A percentile compares a stretch with the other conserved stretches of the same genome.
Conservation (phyloP, 192 early-diverging fungal genomes). For the Chytriomyces sp. region DNA sequence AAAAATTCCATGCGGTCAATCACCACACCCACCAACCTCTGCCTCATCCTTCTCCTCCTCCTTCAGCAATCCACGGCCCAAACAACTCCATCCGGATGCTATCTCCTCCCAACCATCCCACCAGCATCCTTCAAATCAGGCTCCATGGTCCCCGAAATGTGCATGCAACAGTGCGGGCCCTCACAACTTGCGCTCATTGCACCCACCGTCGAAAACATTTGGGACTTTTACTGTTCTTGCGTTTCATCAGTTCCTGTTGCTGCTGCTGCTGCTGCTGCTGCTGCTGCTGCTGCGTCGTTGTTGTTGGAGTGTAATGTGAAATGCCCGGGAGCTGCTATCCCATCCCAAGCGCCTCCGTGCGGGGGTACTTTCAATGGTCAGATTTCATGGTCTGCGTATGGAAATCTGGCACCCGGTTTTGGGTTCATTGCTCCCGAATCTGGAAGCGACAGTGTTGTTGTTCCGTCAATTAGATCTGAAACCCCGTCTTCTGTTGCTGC, state of each 20-base stretch:
- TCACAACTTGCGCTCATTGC: conserved; percentile 5
- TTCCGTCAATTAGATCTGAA: neutral
- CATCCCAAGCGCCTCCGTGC: neutral
- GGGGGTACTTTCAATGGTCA: neutral
- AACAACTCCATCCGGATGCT: neutral
- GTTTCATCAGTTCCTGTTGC: neutral
- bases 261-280: too few relatives aligned
- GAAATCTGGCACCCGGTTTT: neutral
- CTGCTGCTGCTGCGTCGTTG: too few relatives aligned
- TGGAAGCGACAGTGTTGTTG: neutral
- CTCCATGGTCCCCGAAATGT: conserved; percentile 7
- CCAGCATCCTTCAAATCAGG: neutral
- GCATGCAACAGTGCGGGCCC: neutral
- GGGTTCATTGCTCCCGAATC: neutral
- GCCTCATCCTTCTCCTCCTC: too few relatives aligned
- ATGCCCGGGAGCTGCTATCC: neutral
- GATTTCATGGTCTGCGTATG: conserved; percentile 9
- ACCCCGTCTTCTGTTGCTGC: neutral
- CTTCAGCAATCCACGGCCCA: too few relatives aligned
- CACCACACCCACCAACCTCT: too few relatives aligned
- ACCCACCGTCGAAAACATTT: neutral
- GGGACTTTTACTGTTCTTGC: conserved; percentile 1
- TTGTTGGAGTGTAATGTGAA: neutral
- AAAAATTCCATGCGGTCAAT: too few relatives aligned
- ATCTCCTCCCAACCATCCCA: neutral